Base-by-base conservation (phyloP, 2,329 filamentous ascomycete genomes). In the Fusarium foetens region DNA sequence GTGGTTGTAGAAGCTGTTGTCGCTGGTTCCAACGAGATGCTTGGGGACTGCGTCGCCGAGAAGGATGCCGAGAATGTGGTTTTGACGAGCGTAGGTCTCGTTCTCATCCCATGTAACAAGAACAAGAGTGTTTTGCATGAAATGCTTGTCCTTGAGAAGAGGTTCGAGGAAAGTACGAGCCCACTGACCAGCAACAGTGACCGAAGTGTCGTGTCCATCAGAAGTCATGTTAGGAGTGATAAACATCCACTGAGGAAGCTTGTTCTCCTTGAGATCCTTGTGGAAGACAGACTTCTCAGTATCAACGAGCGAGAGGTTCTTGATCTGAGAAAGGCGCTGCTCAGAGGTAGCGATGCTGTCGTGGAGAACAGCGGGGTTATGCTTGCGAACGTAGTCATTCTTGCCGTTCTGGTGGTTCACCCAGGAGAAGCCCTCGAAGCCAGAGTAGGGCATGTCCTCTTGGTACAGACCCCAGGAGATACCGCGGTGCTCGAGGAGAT, bases 341-440 rank as follows among this genome's bases (percentile, higher is more conserved):
- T 85, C 80, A 54, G 86, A 87, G 58, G 86, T 83, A 64, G 91
- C 87, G 57, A 93, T 86, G 39, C 87, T 89, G 79, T 94, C 87
- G 81, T 89, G 93, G 60, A 92, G 84, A 63, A 95, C 83, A 21
- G 86, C 82, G 52, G 88, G 84, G 81, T 95, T 94, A 83, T 96
- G 93, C 83, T 96, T 95, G 78, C 94, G 90, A 12, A 95, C 93
- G 79, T 96, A 96, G 82, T 92, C 89, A 76, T 94, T 93, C 53
- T 87, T 86, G 35, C 88, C 87, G 6, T 87, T 93, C 73, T 88
- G 69, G 71, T 89, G 89, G 81, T 94, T 94, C 62, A 89, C 85
- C 79, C 84, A 93, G 1, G 82, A 83, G 39, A 81, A 80, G 29
- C 92, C 93, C 79, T 93, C 87, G 81, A 89, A 95, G 17, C 93